phyloP scores from a whole-genome alignment of 352 stramenopile species.

The Blastocystis sp. region DNA sequence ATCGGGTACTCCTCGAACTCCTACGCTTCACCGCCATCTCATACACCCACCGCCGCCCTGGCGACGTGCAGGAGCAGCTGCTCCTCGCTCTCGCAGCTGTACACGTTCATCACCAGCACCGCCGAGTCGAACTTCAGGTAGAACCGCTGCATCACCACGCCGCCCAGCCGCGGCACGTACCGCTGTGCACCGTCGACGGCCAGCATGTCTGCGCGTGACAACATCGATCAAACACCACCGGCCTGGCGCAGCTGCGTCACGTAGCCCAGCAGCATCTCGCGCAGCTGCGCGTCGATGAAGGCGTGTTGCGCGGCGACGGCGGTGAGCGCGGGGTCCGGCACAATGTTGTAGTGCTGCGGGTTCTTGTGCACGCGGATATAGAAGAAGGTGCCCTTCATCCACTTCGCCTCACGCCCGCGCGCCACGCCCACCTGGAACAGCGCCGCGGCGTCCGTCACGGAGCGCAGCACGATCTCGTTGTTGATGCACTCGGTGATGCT shows the following conservation, averaged over 20 bases:
- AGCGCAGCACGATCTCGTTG: constrained; percentile 59
- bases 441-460: background rate
- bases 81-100: background rate
- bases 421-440: constrained; percentile 4
- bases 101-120: constrained; percentile 12
- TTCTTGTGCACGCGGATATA: constrained; percentile 58
- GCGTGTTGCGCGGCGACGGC: background rate
- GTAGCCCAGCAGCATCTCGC: background rate
- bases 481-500: constrained; percentile 53
- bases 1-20: constrained; percentile 58
- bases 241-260: background rate
- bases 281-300: constrained; percentile 38
- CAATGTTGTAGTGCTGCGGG: constrained; percentile 31
- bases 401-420: background rate
- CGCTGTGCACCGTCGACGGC: background rate
- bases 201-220: constrained; percentile 10
- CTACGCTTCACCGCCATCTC: background rate
- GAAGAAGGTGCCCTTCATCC: constrained; percentile 47
- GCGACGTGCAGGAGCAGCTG: constrained; percentile 14
- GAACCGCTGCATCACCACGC: constrained; percentile 50
- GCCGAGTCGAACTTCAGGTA: constrained; percentile 40
- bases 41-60: background rate
- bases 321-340: background rate
- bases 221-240: background rate
- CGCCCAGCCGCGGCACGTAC: constrained; percentile 9